Evolutionary conservation across 2,329 filamentous ascomycete genomes (phyloP), one percentile per base, ranked within the genome.

Genomic region (Sarocladiaceae sp.): DNA sequence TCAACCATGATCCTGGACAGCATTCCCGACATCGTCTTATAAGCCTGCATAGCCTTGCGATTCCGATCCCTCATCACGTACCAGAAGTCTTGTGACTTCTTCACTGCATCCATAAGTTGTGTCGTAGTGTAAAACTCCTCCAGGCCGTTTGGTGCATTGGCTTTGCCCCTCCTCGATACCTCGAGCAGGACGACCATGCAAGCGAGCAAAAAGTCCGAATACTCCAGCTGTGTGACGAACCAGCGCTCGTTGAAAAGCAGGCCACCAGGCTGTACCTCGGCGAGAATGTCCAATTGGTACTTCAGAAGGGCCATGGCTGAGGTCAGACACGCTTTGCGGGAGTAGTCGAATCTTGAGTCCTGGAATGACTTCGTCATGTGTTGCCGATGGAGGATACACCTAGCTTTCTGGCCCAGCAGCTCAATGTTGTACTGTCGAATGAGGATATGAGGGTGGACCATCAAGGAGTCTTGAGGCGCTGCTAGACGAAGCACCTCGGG

Each of bases 401-500:
- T 58, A 1, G 61, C 62, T 26, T 63, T 66, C 48, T 60, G 58
- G 39, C 44, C 44, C 12, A 63, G 59, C 39, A 62, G 59, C 51
- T 63, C 60, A 18, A 58, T 52, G 17, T 66, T 57, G 33, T 61
- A 63, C 2, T 65, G 55, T 5, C 65, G 58, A 10, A 60, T 55
- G 28, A 65, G 58, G 15, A 67, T 59, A 8, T 59, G 66, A 3
- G 67, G 65, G 26, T 61, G 59, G 40, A 71, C 66, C 50, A 64
- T 62, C 29, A 72, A 55, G 4, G 65, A 48, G 17, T 48, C 44
- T 17, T 48, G 44, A 18, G 44, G 25, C 11, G 11, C 33, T 22
- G 44, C 25, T 7, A 48, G 28, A 12, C 44, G 26, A 31, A 48
- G 44, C 18, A 15, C 55, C 2, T 61, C 53, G 3, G 71, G 69